Percentiles rank a stretch among this genome's conserved stretches.
Evolutionary conservation across 345 rosid species (phyloP).

Genomic region (Boechera divaricarpa): DNA sequence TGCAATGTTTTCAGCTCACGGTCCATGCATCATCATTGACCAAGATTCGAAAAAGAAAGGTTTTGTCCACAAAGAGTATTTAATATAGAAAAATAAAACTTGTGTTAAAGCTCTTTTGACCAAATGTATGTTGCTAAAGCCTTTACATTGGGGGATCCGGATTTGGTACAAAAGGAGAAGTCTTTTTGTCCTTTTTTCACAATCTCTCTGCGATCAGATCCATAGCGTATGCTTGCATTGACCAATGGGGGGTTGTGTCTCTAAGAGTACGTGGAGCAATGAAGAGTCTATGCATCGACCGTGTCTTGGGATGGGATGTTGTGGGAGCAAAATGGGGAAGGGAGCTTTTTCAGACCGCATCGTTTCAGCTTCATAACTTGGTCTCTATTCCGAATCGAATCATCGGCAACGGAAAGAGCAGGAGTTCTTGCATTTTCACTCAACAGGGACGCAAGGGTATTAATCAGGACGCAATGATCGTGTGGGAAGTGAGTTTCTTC

Average conservation of each 20-base stretch:
- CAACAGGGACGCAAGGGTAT: constrained; percentile 99
- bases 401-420: constrained; percentile 81
- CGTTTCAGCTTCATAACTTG: constrained; percentile 64
- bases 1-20: constrained; percentile 56
- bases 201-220: constrained; percentile 46
- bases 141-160: constrained; percentile 53
- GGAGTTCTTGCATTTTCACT: constrained; percentile 85
- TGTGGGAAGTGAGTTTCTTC: constrained; percentile 90
- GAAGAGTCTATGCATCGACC: constrained; percentile 64
- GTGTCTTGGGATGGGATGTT: constrained; percentile 65
- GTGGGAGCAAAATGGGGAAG: constrained; percentile 73
- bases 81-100: constrained; percentile 22
- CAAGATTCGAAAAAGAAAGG: constrained; percentile 48
- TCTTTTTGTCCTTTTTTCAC: constrained; percentile 33
- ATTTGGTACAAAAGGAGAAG: constrained; percentile 44
- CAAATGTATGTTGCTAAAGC: constrained; percentile 50
- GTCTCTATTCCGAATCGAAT: constrained; percentile 78
- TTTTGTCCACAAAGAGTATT: constrained; percentile 41
- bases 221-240: constrained; percentile 41
- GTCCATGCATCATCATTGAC: constrained; percentile 62
- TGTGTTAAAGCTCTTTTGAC: constrained; percentile 49
- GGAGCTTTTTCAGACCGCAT: constrained; percentile 72
- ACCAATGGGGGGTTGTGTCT: constrained; percentile 93
- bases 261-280: constrained; percentile 77
- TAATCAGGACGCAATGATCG: constrained; percentile 97